Evolutionary conservation across 257 asterid genomes (phyloP), one percentile per base, ranked within the genome.

Genomic region (Salvia splendens): DNA sequence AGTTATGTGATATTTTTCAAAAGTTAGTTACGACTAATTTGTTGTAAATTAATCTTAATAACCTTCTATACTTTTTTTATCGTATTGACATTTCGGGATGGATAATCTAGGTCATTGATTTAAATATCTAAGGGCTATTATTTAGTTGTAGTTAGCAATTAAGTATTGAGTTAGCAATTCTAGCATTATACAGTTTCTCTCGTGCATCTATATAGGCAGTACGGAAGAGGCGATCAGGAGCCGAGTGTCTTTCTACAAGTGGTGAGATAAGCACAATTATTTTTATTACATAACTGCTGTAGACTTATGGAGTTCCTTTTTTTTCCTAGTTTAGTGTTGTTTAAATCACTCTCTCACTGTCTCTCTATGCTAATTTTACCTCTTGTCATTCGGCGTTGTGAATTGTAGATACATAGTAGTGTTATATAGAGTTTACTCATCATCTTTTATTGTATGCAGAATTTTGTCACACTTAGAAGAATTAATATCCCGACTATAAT

Each of bases 201-300:
- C n/a, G n/a, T n/a, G 95, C 85, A 78, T 68, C 46, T 45, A 8
- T 50, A 69, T 54, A 17, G 68, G 72, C 71, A 67, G 59, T 68
- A 64, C 46, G 14, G 74, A 70, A 65, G 79, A 58, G 58, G 66
- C 41, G 75, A 75, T 69, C 65, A 56, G 84, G 84, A 75, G 84
- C 87, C 74, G 52, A 72, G 55, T 74, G 84, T 78, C 91, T 83
- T n/a, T n/a, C n/a, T n/a, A n/a, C n/a, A n/a, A n/a, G n/a, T n/a
- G n/a, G n/a, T 75, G 85, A 84, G 84, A 81, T 79, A 59, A 78
- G 85, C 80, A 74, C 63, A 14, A 67, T 69, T 80, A 79, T 68
- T 76, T 81, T 78, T 84, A 84, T 65, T 76, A 43, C 56, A 75
- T 28, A 76, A 66, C 51, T 42, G 67, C 64, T 32, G 35, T 66